Base-by-base conservation (phyloP, 2,329 filamentous ascomycete species). In the Claviceps cyperi region DNA sequence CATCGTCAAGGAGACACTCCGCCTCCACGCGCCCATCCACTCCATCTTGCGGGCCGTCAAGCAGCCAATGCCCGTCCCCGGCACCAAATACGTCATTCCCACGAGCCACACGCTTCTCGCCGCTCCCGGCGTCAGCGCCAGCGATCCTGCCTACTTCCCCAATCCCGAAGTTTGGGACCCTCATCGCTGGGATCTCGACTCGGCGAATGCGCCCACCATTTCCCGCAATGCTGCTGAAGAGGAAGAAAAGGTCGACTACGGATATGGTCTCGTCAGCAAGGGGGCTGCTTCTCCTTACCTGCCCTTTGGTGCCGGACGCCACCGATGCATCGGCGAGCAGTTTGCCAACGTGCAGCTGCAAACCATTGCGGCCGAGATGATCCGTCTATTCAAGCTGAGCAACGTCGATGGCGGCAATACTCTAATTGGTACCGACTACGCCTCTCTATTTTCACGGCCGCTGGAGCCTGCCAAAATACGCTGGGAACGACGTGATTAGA, bases 321-420 rank as follows among this genome's bases (percentile, higher is more conserved):
- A 97, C 69, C 77, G 91, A 57, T 97, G 91, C 69, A 96, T 97
- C 62, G 91, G 91, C 56, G 91, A 97, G 74, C 88, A 95, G 62
- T 97, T 96, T 66, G 91, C 91, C 58, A 94, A 94, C 64, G 76
- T 94, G 51, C 91, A 97, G 70, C 74, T 97, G 54, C 84, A 90
- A 64, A 89, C 87, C 43, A 94, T 97, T 57, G 72, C 83, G 13
- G 87, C 83, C 47, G 81, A 81, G 52, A 70, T 90, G 56, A 84
- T 94, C 40, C 77, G 88, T 47, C 65, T 80, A 49, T 86, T 95
- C 72, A 91, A 87, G 71, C 79, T 95, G 64, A 74, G 76, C 61
- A 94, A 88, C 59, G 65, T 81, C 2, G 80, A 85, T 58, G 84
- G 85, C n/a, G 78, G 76, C 63, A 71, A 79, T 61, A 76, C 75